These are phyloP conservation scores for Kokia cookei DNA, from an alignment of 441 rosid genomes.

Conservation along the genomic window DNA sequence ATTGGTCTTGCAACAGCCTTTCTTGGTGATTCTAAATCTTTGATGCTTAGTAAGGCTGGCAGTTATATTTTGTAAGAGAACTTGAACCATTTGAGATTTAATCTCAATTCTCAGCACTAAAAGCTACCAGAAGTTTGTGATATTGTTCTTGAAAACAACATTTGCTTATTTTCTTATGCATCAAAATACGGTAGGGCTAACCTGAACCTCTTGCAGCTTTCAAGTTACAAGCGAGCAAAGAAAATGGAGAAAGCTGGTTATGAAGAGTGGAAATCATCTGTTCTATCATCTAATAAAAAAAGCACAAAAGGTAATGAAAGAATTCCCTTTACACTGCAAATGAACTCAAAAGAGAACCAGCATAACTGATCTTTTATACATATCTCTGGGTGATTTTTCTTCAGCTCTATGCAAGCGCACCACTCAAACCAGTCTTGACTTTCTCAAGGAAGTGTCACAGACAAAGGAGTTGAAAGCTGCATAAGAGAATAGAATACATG, in stretches of 20 bases:
- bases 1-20: neutral
- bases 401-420: constrained; percentile 55
- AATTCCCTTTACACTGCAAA: neutral
- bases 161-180: neutral
- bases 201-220: constrained; percentile 34
- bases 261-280: constrained; percentile 75
- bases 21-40: neutral
- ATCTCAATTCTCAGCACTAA: neutral
- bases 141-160: neutral
- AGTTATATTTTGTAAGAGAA: neutral
- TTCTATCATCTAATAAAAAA: constrained; percentile 45
- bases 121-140: neutral
- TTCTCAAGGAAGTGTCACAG: constrained; percentile 38
- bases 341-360: neutral
- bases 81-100: neutral
- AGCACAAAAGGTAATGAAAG: constrained; percentile 37
- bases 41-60: neutral
- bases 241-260: constrained; percentile 51
- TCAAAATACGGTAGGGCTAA: neutral
- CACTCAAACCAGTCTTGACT: constrained; percentile 55
- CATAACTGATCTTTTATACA: neutral
- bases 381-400: neutral
- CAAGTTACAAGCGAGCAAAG: constrained; percentile 65
- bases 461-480: constrained; percentile 35
- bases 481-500: constrained; percentile 1